Evolutionary conservation across 768 basidiomycete genomes (phyloP), one percentile per base, ranked within the genome.

Genomic region (Russula sp.): DNA sequence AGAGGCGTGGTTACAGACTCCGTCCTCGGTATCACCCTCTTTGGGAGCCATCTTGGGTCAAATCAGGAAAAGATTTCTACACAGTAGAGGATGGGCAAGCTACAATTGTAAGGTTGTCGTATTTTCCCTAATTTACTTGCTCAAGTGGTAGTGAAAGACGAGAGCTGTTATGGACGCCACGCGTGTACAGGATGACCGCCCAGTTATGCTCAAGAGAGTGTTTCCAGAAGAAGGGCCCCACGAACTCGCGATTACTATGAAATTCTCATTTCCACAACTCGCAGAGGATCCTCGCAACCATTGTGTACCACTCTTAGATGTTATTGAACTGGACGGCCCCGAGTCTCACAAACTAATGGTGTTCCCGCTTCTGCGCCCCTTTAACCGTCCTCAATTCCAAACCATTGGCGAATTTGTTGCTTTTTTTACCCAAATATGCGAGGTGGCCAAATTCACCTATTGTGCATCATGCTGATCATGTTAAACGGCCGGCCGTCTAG

Each of bases 331-430:
- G 20, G 68, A 46, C 22, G 14, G 58, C 60, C 7, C 22, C 34
- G 13, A 59, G 66, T 20, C 41, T 65, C 7, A 36, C 25, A 16
- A 42, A 16, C 4, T 72, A 3, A 56, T 78, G 16, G 75, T 76
- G 8, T 70, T 75, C 68, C 76, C 77, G 1, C 62, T 73, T n/a
- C 57, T 76, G 13, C 67, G 70, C 4, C 38, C 16, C 2, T 71
- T 59, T 58, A 34, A 71, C 39, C 58, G 68, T 8, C 75, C 75
- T 1, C 66, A 32, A 0, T 74, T 77, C 52, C 61, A 70, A 38
- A 76, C 73, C 0, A 53, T 75, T 7, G 75, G 77, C 1, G 77
- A 78, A 64, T 71, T 68, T 1, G 51, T 77, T 0, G 72, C 71
- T 7, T 75, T 70, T 53, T 65, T 75, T 32, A 52, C 63, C 0